Evolutionary conservation across 108 stramenopile species (phyloP), one percentile per base, ranked within the genome.

Genomic region (Discostella stelligeroides): DNA sequence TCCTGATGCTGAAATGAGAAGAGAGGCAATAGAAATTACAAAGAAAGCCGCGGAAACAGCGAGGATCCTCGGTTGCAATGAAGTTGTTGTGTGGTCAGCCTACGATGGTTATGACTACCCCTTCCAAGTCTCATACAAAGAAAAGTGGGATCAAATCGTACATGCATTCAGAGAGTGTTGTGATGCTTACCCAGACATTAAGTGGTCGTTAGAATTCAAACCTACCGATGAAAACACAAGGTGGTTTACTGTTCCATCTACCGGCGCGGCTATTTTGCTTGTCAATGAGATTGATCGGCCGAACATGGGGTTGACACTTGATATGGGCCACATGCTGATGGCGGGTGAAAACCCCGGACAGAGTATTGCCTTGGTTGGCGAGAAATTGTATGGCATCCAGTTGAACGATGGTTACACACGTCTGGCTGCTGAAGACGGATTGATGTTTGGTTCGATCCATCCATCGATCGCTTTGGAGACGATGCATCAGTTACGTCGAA

Each of bases 71-170:
- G 89, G 88, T 9, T 84, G 84, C 59, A 61, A 84, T 55, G 88
- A 89, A 60, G 94, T 95, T 9, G 91, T 92, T 15, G 81, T 95
- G 8, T 95, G 94, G 94, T 77, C 75, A 50, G 94, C 94, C 14
- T 95, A 81, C 70, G 91, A 92, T 75, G 94, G 94, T 13, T 95
- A 92, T 71, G 94, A 95, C 60, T 95, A 95, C 67, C 84, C 88
- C 1, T 89, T 92, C 62, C 88, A 90, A 67, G 85, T 86, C 1
- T 73, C 86, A 42, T 91, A 94, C 70, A 71, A 83, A 57, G 84
- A 89, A 48, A 88, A 88, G 43, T 95, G 91, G 90, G 65, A 80
- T 28, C 87, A 91, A 48, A 47, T 95, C 9, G 88, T 95, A 1
- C 61, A 74, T 2, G 86, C 87, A 7, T 95, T 95, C 72, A 86